Evolutionary conservation across 1,284 basidiomycete species (phyloP).

Genomic region (Cryptococcus sp.): DNA sequence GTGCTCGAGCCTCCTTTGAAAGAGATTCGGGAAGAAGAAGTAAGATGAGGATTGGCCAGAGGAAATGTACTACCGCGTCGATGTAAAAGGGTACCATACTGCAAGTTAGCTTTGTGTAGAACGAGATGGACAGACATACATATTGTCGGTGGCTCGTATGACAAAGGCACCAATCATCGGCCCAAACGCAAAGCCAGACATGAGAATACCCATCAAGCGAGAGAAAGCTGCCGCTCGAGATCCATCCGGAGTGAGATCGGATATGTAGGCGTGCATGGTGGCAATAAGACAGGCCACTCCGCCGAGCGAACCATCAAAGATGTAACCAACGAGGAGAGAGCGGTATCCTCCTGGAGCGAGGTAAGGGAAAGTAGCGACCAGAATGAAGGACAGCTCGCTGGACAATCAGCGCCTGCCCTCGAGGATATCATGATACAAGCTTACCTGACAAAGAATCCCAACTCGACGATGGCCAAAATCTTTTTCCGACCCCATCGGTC

Average conservation of each 20-base stretch:
- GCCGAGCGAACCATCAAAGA: conserved; percentile 76
- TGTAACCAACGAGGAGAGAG: conserved; percentile 72
- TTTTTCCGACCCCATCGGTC: conserved; percentile 70
- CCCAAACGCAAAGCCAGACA: conserved; percentile 64
- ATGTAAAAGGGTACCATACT: conserved; percentile 70
- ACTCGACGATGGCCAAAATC: conserved; percentile 63
- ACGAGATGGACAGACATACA: conserved; percentile 42
- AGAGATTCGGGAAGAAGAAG: conserved; percentile 72
- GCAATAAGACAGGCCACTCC: conserved; percentile 77
- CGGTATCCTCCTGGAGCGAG: conserved; percentile 64
- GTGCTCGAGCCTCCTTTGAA: conserved; percentile 34
- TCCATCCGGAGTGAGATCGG: conserved; percentile 77
- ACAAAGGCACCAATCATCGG: conserved; percentile 67
- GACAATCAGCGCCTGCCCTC: not conserved
- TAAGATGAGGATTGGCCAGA: conserved; percentile 55
- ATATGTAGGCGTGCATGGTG: conserved; percentile 70
- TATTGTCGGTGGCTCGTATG: conserved; percentile 56
- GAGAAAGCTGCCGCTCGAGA: conserved; percentile 75
- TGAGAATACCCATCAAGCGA: conserved; percentile 54
- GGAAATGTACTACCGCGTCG: conserved; percentile 45
- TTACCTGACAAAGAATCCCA: conserved; percentile 70
- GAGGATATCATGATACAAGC: conserved; percentile 18
- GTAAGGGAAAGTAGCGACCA: conserved; percentile 65
- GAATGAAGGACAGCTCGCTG: conserved; percentile 71
- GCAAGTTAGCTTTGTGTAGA: conserved; percentile 16